Evolutionary conservation across 345 rosid genomes (phyloP), one percentile per base, ranked within the genome.

Genomic region (Syzygium aqueum): DNA sequence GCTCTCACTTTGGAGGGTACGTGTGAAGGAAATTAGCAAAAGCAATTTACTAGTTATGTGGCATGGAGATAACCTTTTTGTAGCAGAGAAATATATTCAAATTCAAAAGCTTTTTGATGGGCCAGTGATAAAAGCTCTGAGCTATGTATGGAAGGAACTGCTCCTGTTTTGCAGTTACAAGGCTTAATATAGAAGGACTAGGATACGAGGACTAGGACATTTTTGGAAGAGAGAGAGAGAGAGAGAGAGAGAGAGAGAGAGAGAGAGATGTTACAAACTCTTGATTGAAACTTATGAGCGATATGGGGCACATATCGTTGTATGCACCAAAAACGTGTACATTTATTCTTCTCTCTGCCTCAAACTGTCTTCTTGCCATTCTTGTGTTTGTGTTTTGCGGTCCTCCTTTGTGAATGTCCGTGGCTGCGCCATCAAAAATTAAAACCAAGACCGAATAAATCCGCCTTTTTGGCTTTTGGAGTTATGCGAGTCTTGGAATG

Each of bases 101-200:
- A 83, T 25, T 57, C 17, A 57, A 54, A 51, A 77, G 46, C 33
- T 33, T 77, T 28, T 61, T 61, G 37, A 30, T 61, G 84, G 61
- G 87, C 17, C 65, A 23, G 53, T 22, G 27, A 57, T 80, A 80
- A 77, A 86, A 51, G 85, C 23, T 25, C 21, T 80, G 85, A 56
- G 46, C 40, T 22, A 54, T 78, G 52, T 80, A 80, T 33, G 87
- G 87, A 86, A 86, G 85, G 53, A 30, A 77, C 50, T 23, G 46
- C 85, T 53, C 33, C 65, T 25, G 46, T 84, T 19, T 87, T 28
- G 86, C 78, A 37, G 51, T 57, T 84, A 49, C 54, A 83, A 50
- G 56, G 82, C 88, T 84, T 83, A 84, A 87, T 28, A 59, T 56
- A 57, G 63, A 82, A 87, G 80, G 59, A 87, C 85, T 23, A 52